A percentile compares a stretch with the other conserved stretches of the same genome.
Evolutionary conservation across 1,284 basidiomycete genomes (phyloP).

Genomic region (Coniferiporia weirii): DNA sequence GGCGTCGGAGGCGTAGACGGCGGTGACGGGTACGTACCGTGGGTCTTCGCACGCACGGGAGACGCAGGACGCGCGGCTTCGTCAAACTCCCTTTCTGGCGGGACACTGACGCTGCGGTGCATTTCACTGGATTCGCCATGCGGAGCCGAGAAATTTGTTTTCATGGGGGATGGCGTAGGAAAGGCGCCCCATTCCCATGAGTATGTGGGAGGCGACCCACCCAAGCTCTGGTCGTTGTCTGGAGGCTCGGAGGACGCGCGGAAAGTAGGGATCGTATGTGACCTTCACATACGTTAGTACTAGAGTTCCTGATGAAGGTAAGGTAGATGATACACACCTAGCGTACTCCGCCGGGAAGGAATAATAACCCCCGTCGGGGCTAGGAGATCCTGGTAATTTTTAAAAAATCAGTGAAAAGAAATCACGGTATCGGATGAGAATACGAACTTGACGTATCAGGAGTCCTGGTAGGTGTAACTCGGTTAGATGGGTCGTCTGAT

Average conservation of each 20-base stretch:
- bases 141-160: constrained; percentile 38
- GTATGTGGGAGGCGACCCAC: constrained; percentile 43
- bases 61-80: not conserved
- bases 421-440: not conserved
- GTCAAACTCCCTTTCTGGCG: constrained; percentile 35
- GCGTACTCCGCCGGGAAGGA: not conserved
- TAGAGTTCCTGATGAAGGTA: not conserved
- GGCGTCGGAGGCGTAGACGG: constrained; percentile 2
- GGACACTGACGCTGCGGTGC: constrained; percentile 50
- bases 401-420: not conserved
- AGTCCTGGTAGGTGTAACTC: constrained; percentile 10
- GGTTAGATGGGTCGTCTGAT: constrained; percentile 10
- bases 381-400: constrained; percentile 11
- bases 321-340: not conserved
- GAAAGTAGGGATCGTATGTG: constrained; percentile 30
- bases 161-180: constrained; percentile 69
- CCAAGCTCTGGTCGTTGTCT: constrained; percentile 26
- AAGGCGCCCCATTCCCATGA: constrained; percentile 86
- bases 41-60: constrained; percentile 24
- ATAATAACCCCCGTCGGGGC: constrained; percentile 4
- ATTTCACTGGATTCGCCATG: constrained; percentile 19
- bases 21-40: constrained; percentile 1
- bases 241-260: constrained; percentile 57
- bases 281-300: not conserved
- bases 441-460: constrained; percentile 15